phyloP scores from a whole-genome alignment of 108 stramenopile species.

The Cyclotella atomus region DNA sequence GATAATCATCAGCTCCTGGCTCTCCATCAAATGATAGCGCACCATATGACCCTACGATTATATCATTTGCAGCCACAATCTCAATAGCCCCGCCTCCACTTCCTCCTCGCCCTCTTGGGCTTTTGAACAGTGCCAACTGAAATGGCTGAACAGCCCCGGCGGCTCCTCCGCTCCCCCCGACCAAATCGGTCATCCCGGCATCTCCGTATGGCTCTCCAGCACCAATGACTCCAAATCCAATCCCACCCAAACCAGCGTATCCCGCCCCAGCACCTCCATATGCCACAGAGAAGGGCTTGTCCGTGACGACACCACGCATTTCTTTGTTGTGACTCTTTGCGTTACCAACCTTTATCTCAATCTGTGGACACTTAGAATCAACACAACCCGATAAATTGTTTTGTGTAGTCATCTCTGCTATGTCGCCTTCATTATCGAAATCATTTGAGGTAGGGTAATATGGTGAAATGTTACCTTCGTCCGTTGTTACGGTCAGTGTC shows the following conservation, averaged over 20 bases:
- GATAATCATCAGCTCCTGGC: constrained; percentile 52
- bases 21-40: constrained; percentile 65
- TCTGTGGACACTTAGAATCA: constrained; percentile 44
- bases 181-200: constrained; percentile 30
- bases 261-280: constrained; percentile 67
- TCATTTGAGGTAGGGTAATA: constrained; percentile 51
- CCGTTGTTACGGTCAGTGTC: constrained; percentile 56
- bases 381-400: constrained; percentile 57
- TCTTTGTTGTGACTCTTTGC: constrained; percentile 38
- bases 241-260: constrained; percentile 60
- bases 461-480: constrained; percentile 59
- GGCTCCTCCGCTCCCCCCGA: constrained; percentile 57
- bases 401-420: constrained; percentile 32
- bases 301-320: constrained; percentile 29
- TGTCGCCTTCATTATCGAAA: constrained; percentile 40
- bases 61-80: constrained; percentile 74
- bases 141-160: constrained; percentile 58
- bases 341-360: constrained; percentile 30
- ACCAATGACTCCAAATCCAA: constrained; percentile 47
- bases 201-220: constrained; percentile 46
- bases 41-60: constrained; percentile 61
- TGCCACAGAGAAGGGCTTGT: constrained; percentile 65
- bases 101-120: constrained; percentile 64
- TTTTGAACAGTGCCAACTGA: constrained; percentile 37
- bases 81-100: constrained; percentile 86